Base-by-base conservation (phyloP, 352 stramenopile species). In the Globisporangium abappressorium region DNA sequence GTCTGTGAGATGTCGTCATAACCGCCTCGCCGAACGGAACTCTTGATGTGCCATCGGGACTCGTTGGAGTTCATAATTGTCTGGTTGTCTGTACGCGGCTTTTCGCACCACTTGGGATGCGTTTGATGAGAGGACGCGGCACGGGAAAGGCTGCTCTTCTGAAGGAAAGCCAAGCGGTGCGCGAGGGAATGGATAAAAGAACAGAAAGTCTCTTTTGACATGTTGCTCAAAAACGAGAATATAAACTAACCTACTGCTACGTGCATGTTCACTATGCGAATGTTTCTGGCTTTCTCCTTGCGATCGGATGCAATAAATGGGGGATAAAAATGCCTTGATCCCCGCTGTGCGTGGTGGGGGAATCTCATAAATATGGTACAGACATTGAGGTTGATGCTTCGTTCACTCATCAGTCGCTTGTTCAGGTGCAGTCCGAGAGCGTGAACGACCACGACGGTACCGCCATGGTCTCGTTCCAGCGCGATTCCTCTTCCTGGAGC, bases 391-490 rank as follows among this genome's bases (percentile, higher is more conserved):
- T 6, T 41, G 26, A 53, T n/a, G 36, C 3, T n/a, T 26, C 18
- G 20, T 51, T 34, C 9, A 3, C 9, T n/a, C n/a, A 11, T 20
- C 9, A 15, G 49, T 20, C 3, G 11, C 22, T 57, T 49, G n/a
- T 54, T 70, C 58, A 85, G 14, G 72, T 67, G 28, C 81, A 85
- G 57, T 87, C 76, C 46, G 77, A 79, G 62, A 86, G 66, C 26
- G 78, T 75, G 55, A 89, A 81, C 11, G 79, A 90, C 81, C 79
- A 90, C 14, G 81, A 90, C 26, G 78, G 81, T 28, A 76, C 73
- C 6, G 76, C 69, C 64, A 80, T 85, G 59, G 66, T 78, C 47
- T 82, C 67, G 72, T 80, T 84, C 79, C 81, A 91, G 57, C 82
- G 76, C 33, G 77, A 64, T 24, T 91, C 81, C 12, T 81, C 73